phyloP scores from a whole-genome alignment of 1,139 yeast genomes.

The Sugiyamaella castrensis region DNA sequence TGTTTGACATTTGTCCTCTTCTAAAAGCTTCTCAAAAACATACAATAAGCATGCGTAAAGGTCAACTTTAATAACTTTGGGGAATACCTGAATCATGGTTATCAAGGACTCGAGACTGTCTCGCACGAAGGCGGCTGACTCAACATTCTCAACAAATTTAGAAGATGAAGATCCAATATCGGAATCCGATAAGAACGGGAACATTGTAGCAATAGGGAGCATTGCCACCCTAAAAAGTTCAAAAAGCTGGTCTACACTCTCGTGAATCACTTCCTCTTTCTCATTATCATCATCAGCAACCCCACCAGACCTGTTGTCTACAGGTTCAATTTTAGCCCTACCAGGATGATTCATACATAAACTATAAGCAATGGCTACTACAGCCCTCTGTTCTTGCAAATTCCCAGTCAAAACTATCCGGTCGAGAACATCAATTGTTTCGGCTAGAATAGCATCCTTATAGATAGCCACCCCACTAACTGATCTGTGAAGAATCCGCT shows the following conservation, averaged over 20 bases:
- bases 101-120: slow-evolving; percentile 56
- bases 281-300: slow-evolving; percentile 30
- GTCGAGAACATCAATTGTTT: slow-evolving; percentile 72
- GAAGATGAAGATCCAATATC: slow-evolving; percentile 21
- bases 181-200: slow-evolving; percentile 57
- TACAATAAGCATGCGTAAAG: slow-evolving; percentile 66
- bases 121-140: slow-evolving; percentile 35
- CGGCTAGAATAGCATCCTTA: slow-evolving; percentile 68
- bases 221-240: slow-evolving; percentile 74
- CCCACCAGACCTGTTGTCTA: not conserved
- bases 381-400: slow-evolving; percentile 48
- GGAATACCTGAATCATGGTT: slow-evolving; percentile 61
- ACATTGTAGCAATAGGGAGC: slow-evolving; percentile 56
- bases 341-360: slow-evolving; percentile 42
- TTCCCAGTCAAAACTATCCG: slow-evolving; percentile 64
- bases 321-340: slow-evolving; percentile 18
- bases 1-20: slow-evolving; percentile 38
- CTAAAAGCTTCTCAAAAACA: slow-evolving; percentile 59
- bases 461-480: slow-evolving; percentile 61
- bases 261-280: slow-evolving; percentile 42
- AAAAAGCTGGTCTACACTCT: slow-evolving; percentile 72
- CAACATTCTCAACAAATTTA: slow-evolving; percentile 31
- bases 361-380: slow-evolving; percentile 56
- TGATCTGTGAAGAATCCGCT: slow-evolving; percentile 55
- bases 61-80: slow-evolving; percentile 65